Evolutionary conservation across 169 alveolate species (phyloP).

Genomic region (Plasmodium knowlesi): DNA sequence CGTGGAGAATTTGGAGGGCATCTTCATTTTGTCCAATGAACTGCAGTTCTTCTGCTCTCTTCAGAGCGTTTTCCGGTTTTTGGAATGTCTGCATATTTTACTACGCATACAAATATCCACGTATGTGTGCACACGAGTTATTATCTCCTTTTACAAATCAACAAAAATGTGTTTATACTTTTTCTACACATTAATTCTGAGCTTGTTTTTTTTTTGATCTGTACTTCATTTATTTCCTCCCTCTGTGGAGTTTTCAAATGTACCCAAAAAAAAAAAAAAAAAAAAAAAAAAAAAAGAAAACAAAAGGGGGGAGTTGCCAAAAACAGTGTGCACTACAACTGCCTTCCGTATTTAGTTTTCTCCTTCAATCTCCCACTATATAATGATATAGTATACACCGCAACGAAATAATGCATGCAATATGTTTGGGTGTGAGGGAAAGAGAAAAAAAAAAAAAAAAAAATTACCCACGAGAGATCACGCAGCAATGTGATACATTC

Average conservation of each 20-base stretch:
- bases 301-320: neutral
- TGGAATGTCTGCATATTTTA: constrained; percentile 87
- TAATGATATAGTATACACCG: neutral
- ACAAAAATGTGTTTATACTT: neutral
- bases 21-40: constrained; percentile 92
- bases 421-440: neutral
- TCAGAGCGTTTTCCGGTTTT: constrained; percentile 93
- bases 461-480: neutral
- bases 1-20: constrained; percentile 90
- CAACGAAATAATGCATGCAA: neutral
- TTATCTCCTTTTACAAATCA: neutral
- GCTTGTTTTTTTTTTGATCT: neutral
- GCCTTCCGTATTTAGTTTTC: neutral
- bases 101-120: neutral
- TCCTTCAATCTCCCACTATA: neutral
- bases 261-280: neutral
- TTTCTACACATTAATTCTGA: neutral
- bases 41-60: constrained; percentile 92
- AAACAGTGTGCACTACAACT: neutral
- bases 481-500: neutral
- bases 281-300: neutral
- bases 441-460: neutral
- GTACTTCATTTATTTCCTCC: neutral
- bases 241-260: neutral
- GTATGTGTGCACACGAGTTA: neutral